Percentiles rank a stretch among this genome's conserved stretches.
Evolutionary conservation across 208 protist genomes (phyloP).

Genomic region (Wallacemonas collosoma): DNA sequence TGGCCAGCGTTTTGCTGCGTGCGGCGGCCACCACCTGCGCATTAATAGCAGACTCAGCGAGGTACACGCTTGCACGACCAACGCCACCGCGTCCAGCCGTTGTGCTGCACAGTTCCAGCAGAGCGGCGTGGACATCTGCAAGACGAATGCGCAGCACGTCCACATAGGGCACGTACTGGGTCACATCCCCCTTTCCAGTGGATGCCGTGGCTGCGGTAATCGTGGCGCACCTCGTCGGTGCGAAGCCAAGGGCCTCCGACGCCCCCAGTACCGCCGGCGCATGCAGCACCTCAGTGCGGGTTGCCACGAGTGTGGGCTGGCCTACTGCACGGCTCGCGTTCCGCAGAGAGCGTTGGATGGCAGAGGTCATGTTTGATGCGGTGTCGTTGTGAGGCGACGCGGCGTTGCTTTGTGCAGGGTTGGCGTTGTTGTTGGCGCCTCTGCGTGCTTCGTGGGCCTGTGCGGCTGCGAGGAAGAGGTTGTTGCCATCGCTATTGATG

Average conservation of each 20-base stretch:
- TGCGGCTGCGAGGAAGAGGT: conserved; percentile 15
- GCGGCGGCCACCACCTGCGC: conserved; percentile 49
- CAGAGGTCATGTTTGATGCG: conserved; percentile 68
- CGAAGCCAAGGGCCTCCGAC: conserved; percentile 68
- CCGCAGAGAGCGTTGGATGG: conserved; percentile 67
- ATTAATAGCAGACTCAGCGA: conserved; percentile 1
- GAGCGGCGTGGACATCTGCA: conserved; percentile 60
- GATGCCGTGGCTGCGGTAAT: conserved; percentile 38
- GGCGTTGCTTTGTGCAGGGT: neutral
- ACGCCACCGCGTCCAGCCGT: conserved; percentile 19
- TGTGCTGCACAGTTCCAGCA: conserved; percentile 46
- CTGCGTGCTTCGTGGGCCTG: conserved; percentile 13
- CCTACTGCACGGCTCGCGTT: conserved; percentile 69
- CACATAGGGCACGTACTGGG: conserved; percentile 32
- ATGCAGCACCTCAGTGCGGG: conserved; percentile 54
- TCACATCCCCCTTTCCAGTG: conserved; percentile 8
- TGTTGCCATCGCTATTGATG: conserved; percentile 26
- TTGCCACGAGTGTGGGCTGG: conserved; percentile 71
- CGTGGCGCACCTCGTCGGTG: conserved; percentile 61
- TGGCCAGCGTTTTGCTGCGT: conserved; percentile 48
- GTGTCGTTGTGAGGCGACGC: conserved; percentile 26
- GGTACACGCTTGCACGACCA: conserved; percentile 19
- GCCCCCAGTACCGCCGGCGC: conserved; percentile 69
- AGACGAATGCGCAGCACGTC: conserved; percentile 69
- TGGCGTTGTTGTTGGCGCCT: conserved; percentile 19